Evolutionary conservation across 768 basidiomycete genomes (phyloP), one percentile per base, ranked within the genome.

Genomic region (Kwoniella europaea): DNA sequence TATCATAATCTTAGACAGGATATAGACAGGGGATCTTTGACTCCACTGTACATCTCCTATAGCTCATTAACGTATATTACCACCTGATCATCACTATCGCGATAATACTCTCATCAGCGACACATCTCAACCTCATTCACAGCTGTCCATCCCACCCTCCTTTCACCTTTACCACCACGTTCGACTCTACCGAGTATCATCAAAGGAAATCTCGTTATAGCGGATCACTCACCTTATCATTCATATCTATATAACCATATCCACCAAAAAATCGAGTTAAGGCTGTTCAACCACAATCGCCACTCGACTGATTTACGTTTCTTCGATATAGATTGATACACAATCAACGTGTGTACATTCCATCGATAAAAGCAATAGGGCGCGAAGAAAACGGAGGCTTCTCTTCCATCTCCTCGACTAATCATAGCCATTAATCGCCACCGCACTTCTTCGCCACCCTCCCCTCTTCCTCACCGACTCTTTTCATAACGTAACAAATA

Each of bases 381-480:
- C 50, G 75, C 78, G 78, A 75, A 79, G 74, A 76, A 79, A 79
- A 76, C 78, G 78, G 77, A 63, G 65, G 60, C 69, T n/a, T 65
- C 18, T 12, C 6, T 20, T 44, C 41, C 56, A 67, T 61, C 58
- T 46, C 42, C 46, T 35, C 60, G 62, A 71, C 61, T 24, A 72
- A 63, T 79, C 77, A 74, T 74, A 78, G 75, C 58, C 75, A 76
- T 79, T 70, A 65, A 73, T 63, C 63, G 69, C 71, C 67, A 67
- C 76, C 76, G 78, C 71, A 79, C 76, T 77, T 78, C 79, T 78
- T 76, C 79, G 79, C 74, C 73, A 71, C 55, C 74, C 71, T 77
- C 68, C 69, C 72, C 71, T 55, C 27, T 62, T 72, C 63, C 71
- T 72, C 71, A 65, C 57, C 64, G 44, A 20, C 50, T 44, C 35